These are phyloP conservation scores for Colletotrichum lupini DNA, from an alignment of 2,329 filamentous ascomycete species.

Conservation along the genomic window DNA sequence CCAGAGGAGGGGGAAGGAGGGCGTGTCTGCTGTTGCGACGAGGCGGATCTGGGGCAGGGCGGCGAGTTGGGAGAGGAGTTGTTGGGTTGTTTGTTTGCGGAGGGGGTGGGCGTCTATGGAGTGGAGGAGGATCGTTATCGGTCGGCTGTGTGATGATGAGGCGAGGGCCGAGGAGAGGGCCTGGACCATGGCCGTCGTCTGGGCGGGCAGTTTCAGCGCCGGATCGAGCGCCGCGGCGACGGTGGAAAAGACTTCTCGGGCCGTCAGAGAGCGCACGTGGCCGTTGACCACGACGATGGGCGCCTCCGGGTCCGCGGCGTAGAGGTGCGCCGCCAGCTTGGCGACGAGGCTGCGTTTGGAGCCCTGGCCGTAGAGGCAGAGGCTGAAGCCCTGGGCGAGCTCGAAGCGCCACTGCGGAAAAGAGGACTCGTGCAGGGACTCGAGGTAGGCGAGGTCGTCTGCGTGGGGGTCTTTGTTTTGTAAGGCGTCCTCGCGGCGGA, in stretches of 20 bases:
- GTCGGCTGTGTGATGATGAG: conserved; percentile 48
- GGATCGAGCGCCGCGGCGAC: conserved; percentile 72
- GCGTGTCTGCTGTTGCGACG: conserved; percentile 86
- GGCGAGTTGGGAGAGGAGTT: conserved; percentile 80
- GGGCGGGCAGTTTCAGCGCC: conserved; percentile 62
- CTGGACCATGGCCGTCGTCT: conserved; percentile 76
- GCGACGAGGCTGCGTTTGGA: conserved; percentile 84
- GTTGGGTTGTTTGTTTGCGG: conserved; percentile 76
- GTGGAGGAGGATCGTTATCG: conserved; percentile 79
- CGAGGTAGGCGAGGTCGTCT: conserved; percentile 76
- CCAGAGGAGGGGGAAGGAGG: conserved; percentile 90
- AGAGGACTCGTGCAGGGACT: conserved; percentile 80
- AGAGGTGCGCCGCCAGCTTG: conserved; percentile 78
- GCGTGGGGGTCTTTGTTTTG: conserved; percentile 72
- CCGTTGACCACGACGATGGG: conserved; percentile 89
- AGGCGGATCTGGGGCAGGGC: conserved; percentile 78
- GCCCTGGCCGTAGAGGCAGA: conserved; percentile 93
- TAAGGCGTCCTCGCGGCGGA: conserved; percentile 65
- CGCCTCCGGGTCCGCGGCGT: conserved; percentile 59
- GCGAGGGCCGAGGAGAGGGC: conserved; percentile 72
- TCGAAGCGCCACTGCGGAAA: conserved; percentile 96
- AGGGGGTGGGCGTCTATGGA: conserved; percentile 86
- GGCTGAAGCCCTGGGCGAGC: conserved; percentile 84
- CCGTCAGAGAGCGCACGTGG: conserved; percentile 74
- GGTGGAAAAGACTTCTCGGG: conserved; percentile 77